These are phyloP conservation scores for Solanum tarijense DNA, from an alignment of 257 asterid species.

Conservation along the genomic window DNA sequence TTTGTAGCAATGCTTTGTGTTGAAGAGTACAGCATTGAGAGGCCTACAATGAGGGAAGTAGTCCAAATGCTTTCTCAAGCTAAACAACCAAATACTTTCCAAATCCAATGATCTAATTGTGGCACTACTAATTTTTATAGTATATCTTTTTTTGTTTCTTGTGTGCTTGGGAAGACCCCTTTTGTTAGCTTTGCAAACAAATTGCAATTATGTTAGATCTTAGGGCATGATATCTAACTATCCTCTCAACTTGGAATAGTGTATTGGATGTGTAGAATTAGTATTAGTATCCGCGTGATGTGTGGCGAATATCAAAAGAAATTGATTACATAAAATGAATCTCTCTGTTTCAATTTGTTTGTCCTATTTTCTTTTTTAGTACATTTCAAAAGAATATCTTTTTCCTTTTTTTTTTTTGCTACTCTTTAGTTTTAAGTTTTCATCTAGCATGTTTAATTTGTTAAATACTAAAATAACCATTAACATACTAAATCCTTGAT, in stretches of 20 bases:
- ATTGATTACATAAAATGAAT: not conserved
- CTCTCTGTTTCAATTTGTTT: not conserved
- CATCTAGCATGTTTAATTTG: not conserved
- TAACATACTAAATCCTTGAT: not conserved
- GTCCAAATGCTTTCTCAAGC: slow-evolving; percentile 41
- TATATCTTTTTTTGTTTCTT: not conserved
- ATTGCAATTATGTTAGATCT: not conserved
- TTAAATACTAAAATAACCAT: not conserved
- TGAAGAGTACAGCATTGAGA: slow-evolving; percentile 29
- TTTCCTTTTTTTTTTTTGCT: too few relatives aligned
- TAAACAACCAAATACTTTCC: slow-evolving; percentile 27
- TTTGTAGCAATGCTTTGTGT: slow-evolving; percentile 37
- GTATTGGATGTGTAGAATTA: not conserved
- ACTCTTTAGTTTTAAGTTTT: too few relatives aligned
- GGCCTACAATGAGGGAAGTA: slow-evolving; percentile 37
- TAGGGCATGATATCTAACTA: not conserved
- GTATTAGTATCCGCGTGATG: not conserved
- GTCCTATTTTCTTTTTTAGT: not conserved
- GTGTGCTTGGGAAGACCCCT: not conserved
- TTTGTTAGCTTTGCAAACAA: not conserved
- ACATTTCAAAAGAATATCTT: not conserved
- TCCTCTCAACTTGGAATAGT: not conserved
- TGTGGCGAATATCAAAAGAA: not conserved
- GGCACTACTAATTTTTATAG: not conserved
- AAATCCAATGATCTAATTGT: slow-evolving; percentile 18